Evolutionary conservation across 768 basidiomycete species (phyloP), one percentile per base, ranked within the genome.

Genomic region (Tricholoma sp.): DNA sequence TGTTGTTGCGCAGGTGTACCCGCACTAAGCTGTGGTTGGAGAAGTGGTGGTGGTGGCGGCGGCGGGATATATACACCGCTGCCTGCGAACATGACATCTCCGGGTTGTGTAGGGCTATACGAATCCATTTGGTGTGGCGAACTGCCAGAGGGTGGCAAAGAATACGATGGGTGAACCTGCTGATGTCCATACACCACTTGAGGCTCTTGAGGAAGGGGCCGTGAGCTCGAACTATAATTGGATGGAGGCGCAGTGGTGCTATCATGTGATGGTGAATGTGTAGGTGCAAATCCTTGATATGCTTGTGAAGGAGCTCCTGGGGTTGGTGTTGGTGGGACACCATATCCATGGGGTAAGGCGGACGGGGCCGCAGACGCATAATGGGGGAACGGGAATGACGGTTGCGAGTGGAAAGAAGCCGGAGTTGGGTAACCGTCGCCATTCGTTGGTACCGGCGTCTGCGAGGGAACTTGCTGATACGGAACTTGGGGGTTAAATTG

Each of bases 161-260:
- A 63, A 57, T 74, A 72, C 14, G 71, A 61, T 10, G 62, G 58
- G 45, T 71, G 71, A 32, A 63, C 46, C 6, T 66, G 67, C n/a
- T 68, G 68, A 49, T 72, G 74, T 0, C 65, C 57, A 62, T 77
- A 72, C 11, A 72, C 61, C 52, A 72, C 61, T 66, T 79, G 79
- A 12, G 79, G 79, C 56, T 76, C 76, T 53, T 67, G 74, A 22
- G 79, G 79, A 22, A 79, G 65, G 27, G 80, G 79, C 39, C 79
- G 73, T 6, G 77, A 74, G 41, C 71, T 63, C 53, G 73, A 64
- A 49, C 74, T 65, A 16, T 62, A 58, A 55, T 66, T 69, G 14
- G 67, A 66, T 8, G 69, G 56, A 27, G 72, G 66, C 18, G 74
- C 56, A 14, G 70, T 56, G 14, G 70, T 64, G 53, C 60, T 61